Percentiles rank a stretch among this genome's conserved stretches.
Conservation (phyloP, 2,329 filamentous ascomycete species). For the Leptodontidium sp. region DNA sequence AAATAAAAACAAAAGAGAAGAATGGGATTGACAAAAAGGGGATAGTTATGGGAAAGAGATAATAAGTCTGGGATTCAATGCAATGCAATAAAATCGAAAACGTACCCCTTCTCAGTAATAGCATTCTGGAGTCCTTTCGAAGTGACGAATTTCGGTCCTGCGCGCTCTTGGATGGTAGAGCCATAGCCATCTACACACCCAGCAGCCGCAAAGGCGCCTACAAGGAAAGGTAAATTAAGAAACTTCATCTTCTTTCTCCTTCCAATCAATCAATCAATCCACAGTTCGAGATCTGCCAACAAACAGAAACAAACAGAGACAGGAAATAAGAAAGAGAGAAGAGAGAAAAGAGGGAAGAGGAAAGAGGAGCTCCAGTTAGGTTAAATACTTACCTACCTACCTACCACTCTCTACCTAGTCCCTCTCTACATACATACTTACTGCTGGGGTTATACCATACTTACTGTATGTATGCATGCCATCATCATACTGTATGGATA, state of each 20-base stretch:
- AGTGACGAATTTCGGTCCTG: conserved; percentile 27
- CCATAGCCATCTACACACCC: conserved; percentile 9
- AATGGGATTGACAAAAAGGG: too few species aligned
- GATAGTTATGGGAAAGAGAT: too few species aligned
- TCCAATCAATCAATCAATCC: background rate
- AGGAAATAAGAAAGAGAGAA: background rate
- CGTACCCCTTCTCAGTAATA: conserved; percentile 27
- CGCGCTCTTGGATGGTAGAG: conserved; percentile 21
- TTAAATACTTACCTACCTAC: conserved; percentile 9
- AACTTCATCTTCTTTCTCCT: conserved; percentile 8
- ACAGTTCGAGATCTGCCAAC: background rate
- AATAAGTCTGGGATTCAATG: too few species aligned
- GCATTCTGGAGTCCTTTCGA: conserved; percentile 25
- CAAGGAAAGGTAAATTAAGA: background rate
- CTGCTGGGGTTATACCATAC: background rate
- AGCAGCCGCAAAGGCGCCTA: conserved; percentile 3
- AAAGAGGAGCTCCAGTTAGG: background rate
- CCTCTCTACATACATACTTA: background rate
- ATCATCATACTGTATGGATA: background rate
- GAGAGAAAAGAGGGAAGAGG: background rate
- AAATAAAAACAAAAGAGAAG: too few species aligned
- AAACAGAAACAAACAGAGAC: background rate
- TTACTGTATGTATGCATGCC: background rate
- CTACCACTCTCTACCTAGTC: background rate
- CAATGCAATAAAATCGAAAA: background rate